phyloP scores from a whole-genome alignment of 2,329 filamentous ascomycete species.

The Cladobotryum protrusum region DNA sequence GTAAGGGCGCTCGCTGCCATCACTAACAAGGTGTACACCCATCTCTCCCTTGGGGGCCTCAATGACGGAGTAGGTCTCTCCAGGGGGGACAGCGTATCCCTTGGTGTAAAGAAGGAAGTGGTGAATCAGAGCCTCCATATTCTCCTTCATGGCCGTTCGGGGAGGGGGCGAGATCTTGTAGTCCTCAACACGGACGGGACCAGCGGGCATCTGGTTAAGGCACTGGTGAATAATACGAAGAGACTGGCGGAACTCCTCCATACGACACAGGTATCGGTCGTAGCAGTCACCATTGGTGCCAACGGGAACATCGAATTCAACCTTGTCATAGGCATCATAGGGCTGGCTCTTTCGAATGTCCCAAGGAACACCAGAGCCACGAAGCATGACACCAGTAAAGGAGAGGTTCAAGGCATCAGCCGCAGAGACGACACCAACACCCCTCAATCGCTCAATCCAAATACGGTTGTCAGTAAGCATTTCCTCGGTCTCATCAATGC shows the following conservation, averaged over 20 bases:
- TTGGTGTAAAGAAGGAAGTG: slow-evolving; percentile 99
- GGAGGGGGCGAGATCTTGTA: slow-evolving; percentile 97
- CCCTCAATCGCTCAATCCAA: slow-evolving; percentile 91
- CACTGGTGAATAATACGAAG: slow-evolving; percentile 98
- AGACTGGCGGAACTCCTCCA: slow-evolving; percentile 99
- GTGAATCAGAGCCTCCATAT: slow-evolving; percentile 99
- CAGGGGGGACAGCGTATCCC: slow-evolving; percentile 93
- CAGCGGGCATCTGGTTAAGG: slow-evolving; percentile 96
- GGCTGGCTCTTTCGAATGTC: slow-evolving; percentile 95
- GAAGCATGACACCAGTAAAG: slow-evolving; percentile 96
- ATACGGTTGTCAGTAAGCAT: slow-evolving; percentile 99
- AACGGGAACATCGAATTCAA: slow-evolving; percentile 97
- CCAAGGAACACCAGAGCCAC: slow-evolving; percentile 92
- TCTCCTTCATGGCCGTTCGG: slow-evolving; percentile 99
- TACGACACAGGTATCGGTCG: slow-evolving; percentile 96
- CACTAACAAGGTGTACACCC: slow-evolving; percentile 93
- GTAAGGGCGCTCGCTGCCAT: slow-evolving; percentile 94
- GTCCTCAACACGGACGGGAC: slow-evolving; percentile 91
- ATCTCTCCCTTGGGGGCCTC: slow-evolving; percentile 99
- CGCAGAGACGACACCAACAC: slow-evolving; percentile 84
- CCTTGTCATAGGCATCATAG: slow-evolving; percentile 95
- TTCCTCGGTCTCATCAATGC: slow-evolving; percentile 97
- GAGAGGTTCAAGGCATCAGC: slow-evolving; percentile 94
- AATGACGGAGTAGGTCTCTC: slow-evolving; percentile 96
- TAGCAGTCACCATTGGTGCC: slow-evolving; percentile 98